A percentile compares a stretch with the other conserved stretches of the same genome.
Conservation (phyloP, 805 yeast species). For the Wickerhamomyces queroliae region DNA sequence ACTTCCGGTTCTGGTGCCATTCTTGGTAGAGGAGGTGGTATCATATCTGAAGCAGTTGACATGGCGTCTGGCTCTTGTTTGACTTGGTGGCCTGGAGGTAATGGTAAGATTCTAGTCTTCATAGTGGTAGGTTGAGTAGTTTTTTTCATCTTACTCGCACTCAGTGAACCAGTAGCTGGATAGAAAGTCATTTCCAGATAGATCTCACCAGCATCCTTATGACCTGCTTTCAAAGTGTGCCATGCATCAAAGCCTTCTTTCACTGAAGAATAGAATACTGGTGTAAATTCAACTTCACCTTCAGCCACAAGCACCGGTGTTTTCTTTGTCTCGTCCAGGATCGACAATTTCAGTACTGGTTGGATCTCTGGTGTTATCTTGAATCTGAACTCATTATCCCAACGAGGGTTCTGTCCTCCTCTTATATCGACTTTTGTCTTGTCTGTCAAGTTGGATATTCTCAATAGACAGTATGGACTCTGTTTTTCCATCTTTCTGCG, state of each 20-base stretch:
- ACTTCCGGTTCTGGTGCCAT: not conserved
- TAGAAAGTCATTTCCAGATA: slow-evolving; percentile 90
- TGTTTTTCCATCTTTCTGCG: slow-evolving; percentile 85
- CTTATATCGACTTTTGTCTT: slow-evolving; percentile 72
- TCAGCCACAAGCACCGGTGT: slow-evolving; percentile 87
- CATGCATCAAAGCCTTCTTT: slow-evolving; percentile 81
- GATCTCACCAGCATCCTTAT: slow-evolving; percentile 79
- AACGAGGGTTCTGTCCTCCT: slow-evolving; percentile 92
- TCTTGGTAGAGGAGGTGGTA: slow-evolving; percentile 21
- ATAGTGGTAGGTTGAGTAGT: slow-evolving; percentile 4
- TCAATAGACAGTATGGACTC: slow-evolving; percentile 79
- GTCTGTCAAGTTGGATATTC: slow-evolving; percentile 78
- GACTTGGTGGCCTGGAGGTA: slow-evolving; percentile 19
- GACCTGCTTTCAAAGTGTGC: slow-evolving; percentile 66
- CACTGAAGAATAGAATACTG: slow-evolving; percentile 60
- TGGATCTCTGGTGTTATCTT: slow-evolving; percentile 57
- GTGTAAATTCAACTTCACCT: slow-evolving; percentile 68
- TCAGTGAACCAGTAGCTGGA: slow-evolving; percentile 36
- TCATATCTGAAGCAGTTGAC: slow-evolving; percentile 2
- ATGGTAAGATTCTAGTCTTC: slow-evolving; percentile 21
- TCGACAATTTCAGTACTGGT: slow-evolving; percentile 61
- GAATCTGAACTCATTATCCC: slow-evolving; percentile 75
- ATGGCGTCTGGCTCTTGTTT: not conserved
- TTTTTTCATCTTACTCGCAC: slow-evolving; percentile 3
- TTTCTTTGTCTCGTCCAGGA: slow-evolving; percentile 78